A percentile compares a stretch with the other conserved stretches of the same genome.
phyloP scores from a whole-genome alignment of 2,329 filamentous ascomycete species.

The Hypoxylon sp. region DNA sequence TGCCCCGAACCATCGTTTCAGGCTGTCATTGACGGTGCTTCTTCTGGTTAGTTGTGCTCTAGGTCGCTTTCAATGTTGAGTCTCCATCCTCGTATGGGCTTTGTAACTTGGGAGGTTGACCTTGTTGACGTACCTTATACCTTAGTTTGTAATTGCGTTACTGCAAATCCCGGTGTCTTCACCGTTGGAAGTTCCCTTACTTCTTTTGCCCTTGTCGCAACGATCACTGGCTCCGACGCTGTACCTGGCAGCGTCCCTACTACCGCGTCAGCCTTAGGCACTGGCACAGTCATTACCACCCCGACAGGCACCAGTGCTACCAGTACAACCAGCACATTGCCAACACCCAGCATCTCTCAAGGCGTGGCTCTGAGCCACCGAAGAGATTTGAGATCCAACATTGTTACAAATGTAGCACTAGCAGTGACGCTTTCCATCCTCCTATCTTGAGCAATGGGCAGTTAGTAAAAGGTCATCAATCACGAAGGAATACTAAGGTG shows the following conservation, averaged over 20 bases:
- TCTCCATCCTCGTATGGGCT: background rate
- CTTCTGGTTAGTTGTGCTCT: constrained; percentile 44
- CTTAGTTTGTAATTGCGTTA: constrained; percentile 27
- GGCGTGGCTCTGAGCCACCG: background rate
- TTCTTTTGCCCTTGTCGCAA: constrained; percentile 8
- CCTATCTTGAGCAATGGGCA: background rate
- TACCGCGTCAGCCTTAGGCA: background rate
- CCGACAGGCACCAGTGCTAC: background rate
- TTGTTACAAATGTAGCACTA: background rate
- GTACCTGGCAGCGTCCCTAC: constrained; percentile 1
- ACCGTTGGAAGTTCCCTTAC: constrained; percentile 7
- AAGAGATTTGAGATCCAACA: background rate
- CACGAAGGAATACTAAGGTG: background rate
- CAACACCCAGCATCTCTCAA: constrained; percentile 8
- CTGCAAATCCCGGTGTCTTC: constrained; percentile 5
- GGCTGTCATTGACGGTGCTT: constrained; percentile 54
- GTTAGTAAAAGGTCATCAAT: background rate
- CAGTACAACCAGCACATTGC: background rate
- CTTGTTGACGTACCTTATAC: background rate
- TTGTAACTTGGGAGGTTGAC: background rate
- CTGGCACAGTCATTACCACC: constrained; percentile 2
- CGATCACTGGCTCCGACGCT: constrained; percentile 1
- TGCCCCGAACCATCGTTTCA: constrained; percentile 50
- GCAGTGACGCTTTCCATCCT: background rate
- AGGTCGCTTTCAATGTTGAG: background rate